phyloP scores from a whole-genome alignment of 352 stramenopile species.

The Chrysophaeum taylorii region DNA sequence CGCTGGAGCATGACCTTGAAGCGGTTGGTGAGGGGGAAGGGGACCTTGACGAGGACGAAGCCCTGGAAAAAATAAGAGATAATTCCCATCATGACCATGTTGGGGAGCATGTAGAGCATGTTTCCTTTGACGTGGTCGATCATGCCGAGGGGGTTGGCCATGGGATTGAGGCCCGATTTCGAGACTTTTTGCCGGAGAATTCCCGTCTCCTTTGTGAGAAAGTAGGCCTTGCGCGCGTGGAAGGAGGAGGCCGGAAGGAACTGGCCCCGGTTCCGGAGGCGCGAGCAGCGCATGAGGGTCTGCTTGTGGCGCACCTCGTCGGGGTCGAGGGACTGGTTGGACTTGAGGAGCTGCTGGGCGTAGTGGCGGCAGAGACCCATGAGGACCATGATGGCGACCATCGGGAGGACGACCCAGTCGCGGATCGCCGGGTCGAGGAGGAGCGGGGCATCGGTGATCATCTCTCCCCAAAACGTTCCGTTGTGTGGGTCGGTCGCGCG shows the following conservation, averaged over 20 bases:
- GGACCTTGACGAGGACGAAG: constrained; percentile 94
- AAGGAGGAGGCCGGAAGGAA: constrained; percentile 68
- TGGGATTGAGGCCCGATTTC: constrained; percentile 76
- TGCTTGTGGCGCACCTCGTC: constrained; percentile 35
- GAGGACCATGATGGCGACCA: constrained; percentile 84
- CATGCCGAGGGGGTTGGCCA: constrained; percentile 89
- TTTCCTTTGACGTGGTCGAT: constrained; percentile 97
- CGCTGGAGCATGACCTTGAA: constrained; percentile 97
- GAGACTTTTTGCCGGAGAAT: constrained; percentile 57
- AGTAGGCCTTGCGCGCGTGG: constrained; percentile 64
- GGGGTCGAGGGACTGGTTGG: constrained; percentile 24
- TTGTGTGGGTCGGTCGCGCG: too few relatives aligned
- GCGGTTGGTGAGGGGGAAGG: constrained; percentile 90
- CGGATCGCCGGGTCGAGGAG: constrained; percentile 22
- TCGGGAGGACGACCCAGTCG: constrained; percentile 90
- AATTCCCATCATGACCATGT: constrained; percentile 98
- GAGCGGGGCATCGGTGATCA: too few relatives aligned
- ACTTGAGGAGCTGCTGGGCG: constrained; percentile 47
- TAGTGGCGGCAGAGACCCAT: constrained; percentile 57
- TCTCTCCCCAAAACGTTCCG: too few relatives aligned
- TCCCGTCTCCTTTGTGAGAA: constrained; percentile 48
- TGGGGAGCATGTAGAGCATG: constrained; percentile 96
- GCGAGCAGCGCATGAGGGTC: constrained; percentile 25
- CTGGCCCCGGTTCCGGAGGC: constrained; percentile 44
- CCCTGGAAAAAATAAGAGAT: constrained; percentile 97